Evolutionary conservation across 441 rosid species (phyloP).

Genomic region (Capsella rubella): DNA sequence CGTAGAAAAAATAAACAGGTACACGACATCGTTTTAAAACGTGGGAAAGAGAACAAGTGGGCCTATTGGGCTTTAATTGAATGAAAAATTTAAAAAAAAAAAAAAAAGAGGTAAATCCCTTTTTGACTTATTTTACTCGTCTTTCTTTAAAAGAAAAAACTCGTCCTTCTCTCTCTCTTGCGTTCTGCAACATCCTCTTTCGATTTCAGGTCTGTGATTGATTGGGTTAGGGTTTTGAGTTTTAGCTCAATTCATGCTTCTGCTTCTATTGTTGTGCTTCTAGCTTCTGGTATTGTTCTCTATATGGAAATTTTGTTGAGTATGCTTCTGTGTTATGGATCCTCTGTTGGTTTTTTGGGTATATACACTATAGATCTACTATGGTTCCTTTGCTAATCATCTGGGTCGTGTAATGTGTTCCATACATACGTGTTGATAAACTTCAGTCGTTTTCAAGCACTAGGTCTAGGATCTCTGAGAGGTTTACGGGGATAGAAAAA

Average conservation of each 20-base stretch:
- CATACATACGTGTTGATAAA: background rate
- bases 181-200: slow-evolving; percentile 33
- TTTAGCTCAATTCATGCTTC: slow-evolving; percentile 15
- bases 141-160: background rate
- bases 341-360: slow-evolving; percentile 13
- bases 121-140: background rate
- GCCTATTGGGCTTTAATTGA: slow-evolving; percentile 24
- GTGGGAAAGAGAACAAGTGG: background rate
- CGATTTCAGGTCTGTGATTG: slow-evolving; percentile 43
- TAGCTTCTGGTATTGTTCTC: background rate
- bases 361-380: slow-evolving; percentile 30
- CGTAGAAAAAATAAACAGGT: background rate
- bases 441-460: background rate
- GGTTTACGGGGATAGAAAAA: background rate
- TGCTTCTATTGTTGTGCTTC: slow-evolving; percentile 6
- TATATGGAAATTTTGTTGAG: background rate
- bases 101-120: background rate
- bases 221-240: slow-evolving; percentile 38
- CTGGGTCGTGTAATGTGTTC: slow-evolving; percentile 3
- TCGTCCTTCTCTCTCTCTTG: slow-evolving; percentile 1
- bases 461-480: slow-evolving; percentile 17
- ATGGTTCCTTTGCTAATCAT: background rate
- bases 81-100: background rate
- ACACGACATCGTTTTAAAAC: slow-evolving; percentile 12
- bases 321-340: slow-evolving; percentile 3